Percentiles rank a stretch among this genome's conserved stretches.
Conservation (phyloP, 208 protist species). For the Sergeia podlipaevii region DNA sequence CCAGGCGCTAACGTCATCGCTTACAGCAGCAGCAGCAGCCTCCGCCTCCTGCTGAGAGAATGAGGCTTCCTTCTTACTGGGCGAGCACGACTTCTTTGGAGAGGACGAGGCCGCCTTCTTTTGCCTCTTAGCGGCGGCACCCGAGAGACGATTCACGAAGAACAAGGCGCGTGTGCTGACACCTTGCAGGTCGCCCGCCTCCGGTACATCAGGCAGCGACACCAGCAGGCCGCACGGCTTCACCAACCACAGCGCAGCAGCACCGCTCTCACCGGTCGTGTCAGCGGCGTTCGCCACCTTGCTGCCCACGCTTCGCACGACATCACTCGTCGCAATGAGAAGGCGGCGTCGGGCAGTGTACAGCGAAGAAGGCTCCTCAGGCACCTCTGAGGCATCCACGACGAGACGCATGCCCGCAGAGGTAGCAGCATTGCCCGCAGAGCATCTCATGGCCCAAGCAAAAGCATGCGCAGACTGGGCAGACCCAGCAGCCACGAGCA, state of each 20-base stretch:
- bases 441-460: slow-evolving; percentile 71
- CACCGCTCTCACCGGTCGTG: too few relatives aligned
- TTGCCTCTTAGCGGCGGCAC: neutral
- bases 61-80: too few relatives aligned
- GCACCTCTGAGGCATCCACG: slow-evolving; percentile 11
- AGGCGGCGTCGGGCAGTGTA: slow-evolving; percentile 37
- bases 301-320: slow-evolving; percentile 29
- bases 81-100: too few relatives aligned
- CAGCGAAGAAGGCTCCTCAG: slow-evolving; percentile 1
- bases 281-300: too few relatives aligned
- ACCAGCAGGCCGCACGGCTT: slow-evolving; percentile 35
- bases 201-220: slow-evolving; percentile 67
- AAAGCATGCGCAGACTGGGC: slow-evolving; percentile 69
- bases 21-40: neutral
- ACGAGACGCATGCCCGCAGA: slow-evolving; percentile 32
- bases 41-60: neutral
- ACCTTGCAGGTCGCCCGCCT: slow-evolving; percentile 60
- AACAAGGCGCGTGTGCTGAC: slow-evolving; percentile 70
- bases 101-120: slow-evolving; percentile 6
- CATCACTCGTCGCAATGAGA: slow-evolving; percentile 51
- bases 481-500: slow-evolving; percentile 53
- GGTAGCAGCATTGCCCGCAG: too few relatives aligned
- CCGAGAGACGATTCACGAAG: slow-evolving; percentile 28
- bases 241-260: slow-evolving; percentile 37
- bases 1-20: neutral